Base-by-base conservation (phyloP, 768 basidiomycete species). In the Mycena crocata region DNA sequence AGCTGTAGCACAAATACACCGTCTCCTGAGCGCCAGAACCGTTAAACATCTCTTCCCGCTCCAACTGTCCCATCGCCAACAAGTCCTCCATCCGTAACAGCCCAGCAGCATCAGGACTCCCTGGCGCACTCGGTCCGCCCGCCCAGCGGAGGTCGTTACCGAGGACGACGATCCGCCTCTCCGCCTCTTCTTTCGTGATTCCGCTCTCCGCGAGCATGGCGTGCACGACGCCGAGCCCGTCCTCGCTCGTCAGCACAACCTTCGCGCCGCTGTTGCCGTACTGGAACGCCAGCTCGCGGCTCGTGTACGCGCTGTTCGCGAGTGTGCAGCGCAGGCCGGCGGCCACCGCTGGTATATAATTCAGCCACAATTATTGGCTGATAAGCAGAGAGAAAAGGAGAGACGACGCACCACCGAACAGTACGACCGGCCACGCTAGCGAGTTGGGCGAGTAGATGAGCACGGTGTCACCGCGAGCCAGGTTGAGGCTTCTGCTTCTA, bases 261-360 rank as follows among this genome's bases (percentile, higher is more conserved):
- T 82, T 81, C 0, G 95, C 90, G 4, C 84, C 78, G 56, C 90
- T 90, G 72, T 96, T 89, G 9, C 68, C 77, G 62, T 92, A 90
- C 74, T 96, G 95, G 75, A 88, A 87, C 1, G 81, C 83, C 0
- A 96, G 84, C 74, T 96, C 95, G 10, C 78, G 74, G 2, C 88
- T 73, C 5, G 87, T 90, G 71, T 92, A 95, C 0, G 83, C 83
- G 61, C 84, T 89, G 75, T 94, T 96, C n/a, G 91, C 91, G 14
- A 92, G 86, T 0, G 93, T 93, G 58, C 86, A 85, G 46, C 86
- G 79, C 14, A 93, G 73, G 2, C 92, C 92, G 0, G 90, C 91
- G 0, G 93, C 90, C 48, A 89, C 79, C 73, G 77, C 76, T 52
- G 77, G 8, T n/a, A n/a, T n/a, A n/a, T n/a, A n/a, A n/a, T n/a